phyloP scores from a whole-genome alignment of 768 basidiomycete species.

The Cantharellus anzutake region DNA sequence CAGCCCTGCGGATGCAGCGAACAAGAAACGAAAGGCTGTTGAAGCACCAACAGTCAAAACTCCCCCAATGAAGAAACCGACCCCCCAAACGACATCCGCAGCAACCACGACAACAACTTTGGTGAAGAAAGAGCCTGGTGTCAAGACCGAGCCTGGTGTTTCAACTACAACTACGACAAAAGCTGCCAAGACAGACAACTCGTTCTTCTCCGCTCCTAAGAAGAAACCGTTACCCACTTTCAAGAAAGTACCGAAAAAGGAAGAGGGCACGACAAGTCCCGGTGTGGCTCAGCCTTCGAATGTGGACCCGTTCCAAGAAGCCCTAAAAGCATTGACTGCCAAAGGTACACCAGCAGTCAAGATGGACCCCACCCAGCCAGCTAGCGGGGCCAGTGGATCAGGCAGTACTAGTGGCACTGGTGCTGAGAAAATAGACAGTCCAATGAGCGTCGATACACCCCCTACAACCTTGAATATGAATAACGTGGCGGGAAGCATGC shows the following conservation, averaged over 20 bases:
- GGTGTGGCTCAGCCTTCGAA: conserved; percentile 44
- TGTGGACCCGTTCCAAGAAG: conserved; percentile 64
- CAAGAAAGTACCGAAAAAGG: conserved; percentile 38
- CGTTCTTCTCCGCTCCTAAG: conserved; percentile 76
- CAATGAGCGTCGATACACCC: neutral
- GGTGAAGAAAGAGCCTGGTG: neutral
- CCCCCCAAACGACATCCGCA: conserved; percentile 28
- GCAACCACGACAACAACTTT: conserved; percentile 8
- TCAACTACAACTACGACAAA: conserved; percentile 7
- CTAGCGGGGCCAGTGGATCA: conserved; percentile 2
- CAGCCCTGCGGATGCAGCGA: neutral
- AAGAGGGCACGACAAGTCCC: conserved; percentile 36
- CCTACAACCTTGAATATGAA: neutral
- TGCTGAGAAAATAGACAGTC: neutral
- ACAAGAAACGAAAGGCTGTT: conserved; percentile 57
- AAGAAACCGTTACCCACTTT: conserved; percentile 69
- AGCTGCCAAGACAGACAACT: conserved; percentile 43
- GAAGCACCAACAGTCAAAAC: conserved; percentile 29
- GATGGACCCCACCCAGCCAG: conserved; percentile 4
- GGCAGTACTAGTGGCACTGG: conserved; percentile 1
- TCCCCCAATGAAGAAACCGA: conserved; percentile 48
- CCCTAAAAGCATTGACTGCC: conserved; percentile 52
- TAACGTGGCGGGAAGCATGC: neutral
- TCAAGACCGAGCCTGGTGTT: conserved; percentile 3
- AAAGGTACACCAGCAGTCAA: conserved; percentile 36